Evolutionary conservation across 2,329 filamentous ascomycete genomes (phyloP).

Genomic region (Arthrobotrys sphaeroides): DNA sequence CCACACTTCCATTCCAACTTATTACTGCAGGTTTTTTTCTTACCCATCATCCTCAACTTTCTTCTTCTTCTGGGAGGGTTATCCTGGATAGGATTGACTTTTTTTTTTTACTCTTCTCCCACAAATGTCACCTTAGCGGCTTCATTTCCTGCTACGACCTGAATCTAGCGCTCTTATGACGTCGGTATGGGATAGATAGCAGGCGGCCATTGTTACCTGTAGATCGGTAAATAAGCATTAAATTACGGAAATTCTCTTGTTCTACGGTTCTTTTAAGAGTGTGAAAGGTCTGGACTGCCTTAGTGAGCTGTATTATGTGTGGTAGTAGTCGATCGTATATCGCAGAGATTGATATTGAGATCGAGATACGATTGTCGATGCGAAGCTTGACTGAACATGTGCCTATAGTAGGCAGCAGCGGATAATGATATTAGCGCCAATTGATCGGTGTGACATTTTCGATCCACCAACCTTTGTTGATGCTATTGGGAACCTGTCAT

Average conservation of each 20-base stretch:
- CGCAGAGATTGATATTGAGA: neutral
- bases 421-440: neutral
- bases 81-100: slow-evolving; percentile 22
- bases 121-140: slow-evolving; percentile 51
- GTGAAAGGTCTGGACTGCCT: neutral
- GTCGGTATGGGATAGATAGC: slow-evolving; percentile 46
- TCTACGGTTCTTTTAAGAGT: neutral
- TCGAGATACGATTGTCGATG: slow-evolving; percentile 6
- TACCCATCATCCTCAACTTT: too few species aligned
- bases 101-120: too few species aligned
- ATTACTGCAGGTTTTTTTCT: neutral
- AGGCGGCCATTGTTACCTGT: slow-evolving; percentile 29
- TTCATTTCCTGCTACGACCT: slow-evolving; percentile 39
- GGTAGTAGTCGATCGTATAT: too few species aligned
- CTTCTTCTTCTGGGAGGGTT: neutral
- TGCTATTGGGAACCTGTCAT: neutral
- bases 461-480: too few species aligned
- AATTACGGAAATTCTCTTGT: neutral
- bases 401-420: slow-evolving; percentile 14
- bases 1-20: neutral
- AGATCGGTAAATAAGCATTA: slow-evolving; percentile 27
- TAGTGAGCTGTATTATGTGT: neutral
- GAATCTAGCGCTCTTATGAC: slow-evolving; percentile 49
- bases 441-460: neutral
- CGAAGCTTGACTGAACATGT: neutral